These are phyloP conservation scores for Penicillium daleae DNA, from an alignment of 495 filamentous ascomycete genomes.

Conservation along the genomic window DNA sequence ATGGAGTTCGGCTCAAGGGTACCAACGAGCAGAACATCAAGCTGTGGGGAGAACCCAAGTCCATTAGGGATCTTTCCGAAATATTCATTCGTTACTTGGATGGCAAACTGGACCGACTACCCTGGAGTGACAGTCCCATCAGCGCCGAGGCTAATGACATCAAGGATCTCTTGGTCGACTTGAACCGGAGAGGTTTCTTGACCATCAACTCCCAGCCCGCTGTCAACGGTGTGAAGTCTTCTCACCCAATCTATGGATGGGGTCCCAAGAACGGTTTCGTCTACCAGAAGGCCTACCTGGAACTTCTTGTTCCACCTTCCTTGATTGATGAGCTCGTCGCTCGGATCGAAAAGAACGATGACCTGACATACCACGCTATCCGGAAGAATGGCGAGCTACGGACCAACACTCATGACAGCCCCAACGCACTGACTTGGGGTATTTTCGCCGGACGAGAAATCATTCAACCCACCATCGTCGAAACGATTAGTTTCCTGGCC, in stretches of 20 bases:
- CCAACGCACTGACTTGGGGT: slow-evolving; percentile 98
- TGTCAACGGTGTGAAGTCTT: slow-evolving; percentile 89
- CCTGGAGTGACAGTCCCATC: slow-evolving; percentile 93
- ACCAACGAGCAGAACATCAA: slow-evolving; percentile 96
- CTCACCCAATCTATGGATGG: slow-evolving; percentile 88
- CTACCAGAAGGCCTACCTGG: slow-evolving; percentile 97
- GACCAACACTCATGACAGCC: slow-evolving; percentile 82
- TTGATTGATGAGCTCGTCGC: slow-evolving; percentile 76
- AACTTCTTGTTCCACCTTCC: slow-evolving; percentile 81
- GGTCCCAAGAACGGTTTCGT: slow-evolving; percentile 94
- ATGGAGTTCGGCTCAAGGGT: slow-evolving; percentile 94
- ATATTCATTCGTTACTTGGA: slow-evolving; percentile 84
- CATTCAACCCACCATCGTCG: slow-evolving; percentile 98
- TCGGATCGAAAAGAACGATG: slow-evolving; percentile 75
- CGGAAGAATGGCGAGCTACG: slow-evolving; percentile 77
- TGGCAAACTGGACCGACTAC: slow-evolving; percentile 77
- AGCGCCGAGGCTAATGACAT: slow-evolving; percentile 79
- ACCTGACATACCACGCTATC: slow-evolving; percentile 92
- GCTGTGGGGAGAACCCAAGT: slow-evolving; percentile 87
- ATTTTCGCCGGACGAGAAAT: slow-evolving; percentile 99
- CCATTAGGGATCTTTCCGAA: slow-evolving; percentile 75
- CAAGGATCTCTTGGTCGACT: slow-evolving; percentile 70
- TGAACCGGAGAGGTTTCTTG: slow-evolving; percentile 85
- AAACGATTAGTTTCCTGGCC: slow-evolving; percentile 95
- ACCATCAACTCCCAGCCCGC: slow-evolving; percentile 99